Base-by-base conservation (phyloP, 495 filamentous ascomycete species). In the Podospora sp. region DNA sequence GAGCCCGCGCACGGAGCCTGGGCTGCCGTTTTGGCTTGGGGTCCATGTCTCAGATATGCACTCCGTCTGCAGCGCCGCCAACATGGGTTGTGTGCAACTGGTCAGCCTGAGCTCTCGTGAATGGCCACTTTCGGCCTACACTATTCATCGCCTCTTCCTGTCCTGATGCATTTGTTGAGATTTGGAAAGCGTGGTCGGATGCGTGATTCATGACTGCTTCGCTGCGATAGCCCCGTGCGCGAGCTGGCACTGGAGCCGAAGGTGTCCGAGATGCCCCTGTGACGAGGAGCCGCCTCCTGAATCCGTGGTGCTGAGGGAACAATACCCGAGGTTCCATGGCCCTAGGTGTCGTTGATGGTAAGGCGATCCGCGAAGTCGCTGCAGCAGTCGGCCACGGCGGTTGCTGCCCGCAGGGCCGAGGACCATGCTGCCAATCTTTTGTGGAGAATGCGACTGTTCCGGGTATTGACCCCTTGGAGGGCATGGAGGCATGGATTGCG, bases 31-130 rank as follows among this genome's bases (percentile, higher is more conserved):
- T 69, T 66, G 63, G 59, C 40, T 26, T 65, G 62, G 65, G 67
- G 62, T 61, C 49, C 56, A 60, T 69, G 68, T 69, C 68, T 69
- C 68, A 69, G 63, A 53, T 60, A 33, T 40, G 36, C n/a, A 20
- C 29, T 62, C 29, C 59, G 12, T 25, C 59, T 62, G 59, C 35
- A 27, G 26, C 52, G 24, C 52, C 52, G 20, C 52, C 52, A 22
- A 18, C 52, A 24, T 55, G 21, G 24, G n/a, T 22, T 16, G 52
- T 55, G 52, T 26, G 24, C 52, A 33, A 33, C 29, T 33, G 29
- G 29, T 33, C n/a, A n/a, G 21, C 52, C 7, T 55, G 7, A 55
- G 24, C 24, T 24, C 52, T 3, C 22, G n/a, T 55, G 40, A 46
- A 33, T 33, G 40, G 40, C 40, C 40, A 46, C 40, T 18, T 46